Evolutionary conservation across 2,329 filamentous ascomycete species (phyloP), one percentile per base, ranked within the genome.

Genomic region (Thermothelomyces thermophilus): DNA sequence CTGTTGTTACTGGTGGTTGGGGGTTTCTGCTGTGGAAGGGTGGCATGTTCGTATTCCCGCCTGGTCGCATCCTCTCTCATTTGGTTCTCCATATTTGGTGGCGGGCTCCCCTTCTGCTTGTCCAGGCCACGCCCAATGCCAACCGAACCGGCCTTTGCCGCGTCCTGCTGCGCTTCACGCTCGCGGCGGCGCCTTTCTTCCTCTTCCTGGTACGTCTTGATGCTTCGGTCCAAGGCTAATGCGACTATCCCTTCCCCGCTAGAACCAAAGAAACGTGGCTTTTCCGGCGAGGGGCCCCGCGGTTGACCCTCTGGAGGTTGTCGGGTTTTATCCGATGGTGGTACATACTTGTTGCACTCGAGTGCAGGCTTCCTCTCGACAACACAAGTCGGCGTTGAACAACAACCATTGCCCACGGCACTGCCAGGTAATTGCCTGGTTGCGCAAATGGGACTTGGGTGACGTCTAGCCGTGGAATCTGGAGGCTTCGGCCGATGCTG

Each of bases 251-350:
- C 55, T 10, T 57, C 60, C 4, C 48, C 55, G 36, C 60, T 66
- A 2, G 67, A 64, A 5, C 61, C 61, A 48, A 69, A 66, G 44
- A 68, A 65, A 6, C 61, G 64, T 24, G 63, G 65, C 2, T 63
- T 66, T 7, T 63, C 62, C 24, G 52, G 56, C 10, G 53, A 51
- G 9, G 22, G 19, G 3, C 40, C 20, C 8, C 30, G 48, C n/a
- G 16, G 41, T 4, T 40, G 17, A 1, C 14, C 11, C 1, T 14
- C 22, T 16, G 26, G 5, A 14, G 36, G 17, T 22, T 20, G 8
- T 8, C 11, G 17, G 17, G 5, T 16, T 9, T 17, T 31, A 5
- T 2, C 24, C 24, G 5, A 0, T 16, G 39, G 1, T 13, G 11
- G 22, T n/a, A 20, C 34, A 36, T 0, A n/a, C 3, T 10, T 17